Conservation (phyloP, 1,284 basidiomycete species). For the Apiotrichum laibachii region DNA sequence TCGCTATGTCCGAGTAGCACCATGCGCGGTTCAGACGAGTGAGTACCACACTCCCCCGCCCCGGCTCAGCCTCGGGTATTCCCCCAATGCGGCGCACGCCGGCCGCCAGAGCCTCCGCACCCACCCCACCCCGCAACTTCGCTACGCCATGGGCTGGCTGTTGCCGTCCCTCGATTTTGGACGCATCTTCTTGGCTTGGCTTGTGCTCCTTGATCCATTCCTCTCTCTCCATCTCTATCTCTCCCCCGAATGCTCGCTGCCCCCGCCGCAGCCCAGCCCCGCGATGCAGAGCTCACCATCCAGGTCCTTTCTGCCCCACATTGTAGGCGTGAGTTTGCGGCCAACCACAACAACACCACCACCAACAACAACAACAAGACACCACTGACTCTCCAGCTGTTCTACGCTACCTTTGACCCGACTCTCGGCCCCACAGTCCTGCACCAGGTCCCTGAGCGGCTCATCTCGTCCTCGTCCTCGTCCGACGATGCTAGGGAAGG, state of each 20-base stretch:
- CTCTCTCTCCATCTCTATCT: background rate
- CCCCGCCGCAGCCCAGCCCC: too few relatives aligned
- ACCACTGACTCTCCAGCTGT: slow-evolving; percentile 33
- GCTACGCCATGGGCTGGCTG: too few relatives aligned
- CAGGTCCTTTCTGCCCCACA: slow-evolving; percentile 51
- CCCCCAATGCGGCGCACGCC: background rate
- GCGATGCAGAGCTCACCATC: slow-evolving; percentile 21
- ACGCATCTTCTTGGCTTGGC: background rate
- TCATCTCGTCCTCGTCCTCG: slow-evolving; percentile 38
- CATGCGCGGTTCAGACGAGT: slow-evolving; percentile 2
- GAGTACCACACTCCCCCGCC: background rate
- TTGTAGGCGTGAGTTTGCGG: slow-evolving; percentile 48
- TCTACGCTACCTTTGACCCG: slow-evolving; percentile 52
- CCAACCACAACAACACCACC: too few relatives aligned
- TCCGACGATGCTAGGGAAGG: slow-evolving; percentile 14
- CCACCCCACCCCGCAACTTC: too few relatives aligned
- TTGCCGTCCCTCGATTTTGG: too few relatives aligned
- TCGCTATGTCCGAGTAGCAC: background rate
- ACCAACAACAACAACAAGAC: too few relatives aligned
- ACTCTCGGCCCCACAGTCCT: slow-evolving; percentile 43
- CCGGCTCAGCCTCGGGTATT: too few relatives aligned
- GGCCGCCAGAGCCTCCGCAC: background rate
- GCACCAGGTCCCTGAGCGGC: slow-evolving; percentile 51
- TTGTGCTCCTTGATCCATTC: too few relatives aligned
- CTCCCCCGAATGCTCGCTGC: too few relatives aligned